Evolutionary conservation across 352 stramenopile genomes (phyloP).

Genomic region (Thraustotheca clavata): DNA sequence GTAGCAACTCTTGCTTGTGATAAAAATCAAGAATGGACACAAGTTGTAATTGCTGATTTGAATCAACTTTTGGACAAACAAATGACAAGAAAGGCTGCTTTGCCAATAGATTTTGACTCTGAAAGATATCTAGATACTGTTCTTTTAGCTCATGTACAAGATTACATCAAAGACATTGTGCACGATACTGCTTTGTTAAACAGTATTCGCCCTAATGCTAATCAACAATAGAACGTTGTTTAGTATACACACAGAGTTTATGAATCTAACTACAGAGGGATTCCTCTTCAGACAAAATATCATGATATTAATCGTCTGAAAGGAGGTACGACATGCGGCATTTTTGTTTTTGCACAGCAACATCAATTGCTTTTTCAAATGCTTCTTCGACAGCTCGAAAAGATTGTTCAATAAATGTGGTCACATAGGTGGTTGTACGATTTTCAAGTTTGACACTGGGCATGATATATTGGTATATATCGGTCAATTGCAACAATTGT

Average conservation of each 20-base stretch:
- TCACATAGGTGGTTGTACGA: slow-evolving; percentile 15
- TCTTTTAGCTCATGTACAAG: neutral
- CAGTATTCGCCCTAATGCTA: too few relatives aligned
- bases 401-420: slow-evolving; percentile 13
- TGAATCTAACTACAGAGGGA: too few relatives aligned
- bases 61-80: neutral
- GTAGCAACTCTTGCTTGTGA: slow-evolving; percentile 17
- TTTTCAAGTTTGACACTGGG: slow-evolving; percentile 16
- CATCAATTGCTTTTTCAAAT: slow-evolving; percentile 20
- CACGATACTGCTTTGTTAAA: neutral
- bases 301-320: too few relatives aligned
- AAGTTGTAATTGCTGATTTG: neutral
- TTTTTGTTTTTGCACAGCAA: slow-evolving; percentile 14
- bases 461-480: slow-evolving; percentile 20
- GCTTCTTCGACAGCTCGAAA: slow-evolving; percentile 19
- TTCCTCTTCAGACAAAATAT: too few relatives aligned
- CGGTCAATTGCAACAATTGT: neutral
- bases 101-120: neutral
- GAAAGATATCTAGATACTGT: neutral
- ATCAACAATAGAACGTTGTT: too few relatives aligned
- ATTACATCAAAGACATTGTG: slow-evolving; percentile 6
- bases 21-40: neutral
- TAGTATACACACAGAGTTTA: too few relatives aligned
- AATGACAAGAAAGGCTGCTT: neutral
- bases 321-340: neutral